Conservation (phyloP, 345 rosid species). For the Cardamine occulta region DNA sequence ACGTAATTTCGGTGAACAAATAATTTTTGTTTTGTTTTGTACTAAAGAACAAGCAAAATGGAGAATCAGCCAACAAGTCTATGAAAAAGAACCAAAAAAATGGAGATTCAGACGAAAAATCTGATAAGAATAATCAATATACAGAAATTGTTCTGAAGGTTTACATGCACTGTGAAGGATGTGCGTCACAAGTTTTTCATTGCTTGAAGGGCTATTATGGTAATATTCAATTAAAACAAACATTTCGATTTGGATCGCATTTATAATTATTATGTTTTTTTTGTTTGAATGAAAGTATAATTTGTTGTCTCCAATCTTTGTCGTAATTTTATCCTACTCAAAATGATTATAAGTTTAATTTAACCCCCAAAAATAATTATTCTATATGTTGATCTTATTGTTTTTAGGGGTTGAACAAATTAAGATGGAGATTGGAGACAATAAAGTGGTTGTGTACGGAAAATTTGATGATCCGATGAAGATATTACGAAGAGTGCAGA, state of each 20-base stretch:
- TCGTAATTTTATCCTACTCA: neutral
- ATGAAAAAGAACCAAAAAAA: conserved; percentile 21
- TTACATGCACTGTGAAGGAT: conserved; percentile 72
- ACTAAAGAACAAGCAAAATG: conserved; percentile 38
- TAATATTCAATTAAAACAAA: conserved; percentile 21
- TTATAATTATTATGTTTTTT: neutral
- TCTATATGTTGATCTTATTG: neutral
- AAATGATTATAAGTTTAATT: neutral
- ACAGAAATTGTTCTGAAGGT: conserved; percentile 65
- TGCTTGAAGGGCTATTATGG: conserved; percentile 64
- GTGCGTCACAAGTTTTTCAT: conserved; percentile 53
- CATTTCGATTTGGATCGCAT: neutral
- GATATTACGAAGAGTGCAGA: conserved; percentile 54
- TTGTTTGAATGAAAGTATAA: neutral
- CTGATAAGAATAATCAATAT: conserved; percentile 33
- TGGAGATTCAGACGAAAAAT: conserved; percentile 14
- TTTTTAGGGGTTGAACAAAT: conserved; percentile 61
- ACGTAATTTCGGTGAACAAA: neutral
- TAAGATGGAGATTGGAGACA: conserved; percentile 41
- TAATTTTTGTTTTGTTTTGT: neutral
- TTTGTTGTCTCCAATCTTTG: neutral
- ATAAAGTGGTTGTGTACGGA: conserved; percentile 57
- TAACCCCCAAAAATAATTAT: neutral
- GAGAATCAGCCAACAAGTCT: conserved; percentile 10
- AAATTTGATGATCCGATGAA: conserved; percentile 53